These are phyloP conservation scores for Aspergillus sp. DNA, from an alignment of 2,329 filamentous ascomycete genomes.

Conservation along the genomic window DNA sequence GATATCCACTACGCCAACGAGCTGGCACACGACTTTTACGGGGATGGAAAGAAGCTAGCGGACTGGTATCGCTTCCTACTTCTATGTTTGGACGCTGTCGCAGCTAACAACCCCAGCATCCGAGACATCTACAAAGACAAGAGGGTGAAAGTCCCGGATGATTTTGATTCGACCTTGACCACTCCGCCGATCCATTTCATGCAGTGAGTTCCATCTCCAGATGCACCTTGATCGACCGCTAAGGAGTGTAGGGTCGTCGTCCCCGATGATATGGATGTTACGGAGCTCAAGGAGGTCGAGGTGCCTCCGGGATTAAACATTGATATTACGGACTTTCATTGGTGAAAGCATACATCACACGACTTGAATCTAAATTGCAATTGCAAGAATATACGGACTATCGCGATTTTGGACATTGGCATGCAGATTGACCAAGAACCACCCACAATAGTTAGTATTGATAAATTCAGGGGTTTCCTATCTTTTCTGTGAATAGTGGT, in stretches of 20 bases:
- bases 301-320: slow-evolving; percentile 14
- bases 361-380: neutral
- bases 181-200: slow-evolving; percentile 20
- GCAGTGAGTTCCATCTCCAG: slow-evolving; percentile 7
- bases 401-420: too few relatives aligned
- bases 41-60: slow-evolving; percentile 15
- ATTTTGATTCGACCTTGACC: slow-evolving; percentile 19
- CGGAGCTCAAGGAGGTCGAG: slow-evolving; percentile 6
- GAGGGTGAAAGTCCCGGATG: slow-evolving; percentile 15
- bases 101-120: slow-evolving; percentile 3
- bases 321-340: slow-evolving; percentile 11
- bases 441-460: too few relatives aligned
- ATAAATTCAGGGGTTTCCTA: too few relatives aligned
- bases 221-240: neutral
- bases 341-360: neutral
- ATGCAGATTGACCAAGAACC: too few relatives aligned
- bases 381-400: too few relatives aligned
- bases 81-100: neutral
- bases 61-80: slow-evolving; percentile 1
- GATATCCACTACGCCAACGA: slow-evolving; percentile 20
- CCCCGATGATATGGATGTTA: slow-evolving; percentile 13
- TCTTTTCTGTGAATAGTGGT: too few relatives aligned
- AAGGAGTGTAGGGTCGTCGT: slow-evolving; percentile 7
- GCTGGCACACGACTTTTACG: slow-evolving; percentile 16
- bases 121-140: slow-evolving; percentile 11